Evolutionary conservation across 192 early-diverging fungal species (phyloP), one percentile per base, ranked within the genome.

Genomic region (Haplosporangium gracile): DNA sequence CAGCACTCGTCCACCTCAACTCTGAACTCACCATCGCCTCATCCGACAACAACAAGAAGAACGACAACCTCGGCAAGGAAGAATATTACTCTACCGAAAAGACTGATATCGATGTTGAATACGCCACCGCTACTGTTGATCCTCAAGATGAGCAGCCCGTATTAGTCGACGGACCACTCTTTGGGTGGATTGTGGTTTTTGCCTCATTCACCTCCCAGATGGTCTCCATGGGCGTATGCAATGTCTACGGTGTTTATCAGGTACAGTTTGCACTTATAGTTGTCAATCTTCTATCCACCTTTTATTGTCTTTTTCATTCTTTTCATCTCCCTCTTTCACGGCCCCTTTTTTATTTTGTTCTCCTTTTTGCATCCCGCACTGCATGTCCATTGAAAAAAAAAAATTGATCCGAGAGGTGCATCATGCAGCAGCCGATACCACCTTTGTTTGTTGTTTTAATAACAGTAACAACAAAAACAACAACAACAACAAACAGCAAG

Each of bases 101-200:
- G 26, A 26, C n/a, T 20, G 40, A 53, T 2, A 18, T 70, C 63
- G 77, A 85, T 53, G 42, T 77, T 16, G 78, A 78, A 51, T 22
- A 76, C 32, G 82, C 68, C 8, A 70, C 73, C 7, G 77, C 77
- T 2, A 45, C 60, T 6, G 47, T 38, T 57, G 71, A 82, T 47
- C 69, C 68, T 4, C 53, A 26, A 49, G 47, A 78, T 26, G 85
- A 82, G 13, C 68, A 26, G 15, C 68, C 55, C 10, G 68, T 15
- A 1, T 51, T 84, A 10, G 80, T 90, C 16, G 90, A 90, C 38
- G 89, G 88, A 9, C 90, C 90, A 3, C 49, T 51, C 34, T 91
- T 83, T 57, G 91, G 85, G 4, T 92, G 91, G 91, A 81, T 87
- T n/a, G 47, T 81, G 24, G 90, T 92, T 29, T 39, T 88, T 24